phyloP scores from a whole-genome alignment of 2,329 filamentous ascomycete genomes.

The Fusarium sp. region DNA sequence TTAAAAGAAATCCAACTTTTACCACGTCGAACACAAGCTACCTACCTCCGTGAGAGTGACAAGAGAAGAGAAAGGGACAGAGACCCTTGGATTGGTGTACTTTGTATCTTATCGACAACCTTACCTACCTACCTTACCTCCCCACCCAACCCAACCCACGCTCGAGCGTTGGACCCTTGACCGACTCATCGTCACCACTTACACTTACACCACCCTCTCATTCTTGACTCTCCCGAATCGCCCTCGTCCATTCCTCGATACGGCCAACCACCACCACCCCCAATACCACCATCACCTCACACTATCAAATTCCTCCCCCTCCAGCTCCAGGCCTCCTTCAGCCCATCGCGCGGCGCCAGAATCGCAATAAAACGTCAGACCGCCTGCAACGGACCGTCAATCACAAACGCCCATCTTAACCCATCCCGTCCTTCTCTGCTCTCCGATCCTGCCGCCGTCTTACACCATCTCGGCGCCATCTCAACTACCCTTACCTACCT shows the following conservation, averaged over 20 bases:
- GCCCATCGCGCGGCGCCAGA: slow-evolving; percentile 37
- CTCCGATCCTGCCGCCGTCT: slow-evolving; percentile 35
- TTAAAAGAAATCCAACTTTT: slow-evolving; percentile 33
- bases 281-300: slow-evolving; percentile 31
- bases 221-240: slow-evolving; percentile 1
- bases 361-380: slow-evolving; percentile 48
- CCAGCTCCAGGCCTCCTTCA: slow-evolving; percentile 39
- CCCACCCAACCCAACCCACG: slow-evolving; percentile 12
- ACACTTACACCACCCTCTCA: slow-evolving; percentile 39
- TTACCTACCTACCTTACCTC: slow-evolving; percentile 12
- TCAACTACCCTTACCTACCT: slow-evolving; percentile 1
- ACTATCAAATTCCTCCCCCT: slow-evolving; percentile 25
- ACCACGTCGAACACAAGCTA: slow-evolving; percentile 31
- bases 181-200: slow-evolving; percentile 33
- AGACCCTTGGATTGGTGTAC: too few relatives aligned
- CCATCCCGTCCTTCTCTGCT: slow-evolving; percentile 30
- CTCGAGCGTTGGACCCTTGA: slow-evolving; percentile 17
- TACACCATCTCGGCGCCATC: slow-evolving; percentile 31
- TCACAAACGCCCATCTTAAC: slow-evolving; percentile 32
- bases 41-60: too few relatives aligned
- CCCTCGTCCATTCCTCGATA: slow-evolving; percentile 20
- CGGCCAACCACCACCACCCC: slow-evolving; percentile 6
- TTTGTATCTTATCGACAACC: too few relatives aligned
- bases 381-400: slow-evolving; percentile 40
- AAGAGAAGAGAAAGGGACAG: too few relatives aligned